Conservation (phyloP, 768 basidiomycete species). For the Suillus paluster region DNA sequence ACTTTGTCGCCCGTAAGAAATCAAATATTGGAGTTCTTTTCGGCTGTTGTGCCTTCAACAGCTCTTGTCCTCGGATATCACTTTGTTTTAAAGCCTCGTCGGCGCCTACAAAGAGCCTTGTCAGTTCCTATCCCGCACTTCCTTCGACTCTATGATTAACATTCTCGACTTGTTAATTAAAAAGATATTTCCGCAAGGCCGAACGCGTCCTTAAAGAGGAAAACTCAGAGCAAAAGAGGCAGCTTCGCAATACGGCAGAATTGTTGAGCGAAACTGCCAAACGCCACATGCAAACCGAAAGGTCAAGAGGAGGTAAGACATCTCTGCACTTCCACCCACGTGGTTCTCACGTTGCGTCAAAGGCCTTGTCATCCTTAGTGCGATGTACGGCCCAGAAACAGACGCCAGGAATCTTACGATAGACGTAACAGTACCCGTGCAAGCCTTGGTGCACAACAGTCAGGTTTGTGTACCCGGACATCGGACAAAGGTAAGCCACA, state of each 20-base stretch:
- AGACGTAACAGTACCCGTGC: conserved; percentile 82
- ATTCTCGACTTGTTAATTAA: not conserved
- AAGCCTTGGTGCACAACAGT: conserved; percentile 78
- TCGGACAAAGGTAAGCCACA: conserved; percentile 66
- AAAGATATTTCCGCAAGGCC: conserved; percentile 69
- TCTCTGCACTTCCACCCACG: conserved; percentile 11
- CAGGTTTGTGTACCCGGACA: conserved; percentile 80
- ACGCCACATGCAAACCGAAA: conserved; percentile 66
- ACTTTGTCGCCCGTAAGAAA: conserved; percentile 55
- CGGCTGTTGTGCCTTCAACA: conserved; percentile 59
- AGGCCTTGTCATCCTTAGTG: conserved; percentile 82
- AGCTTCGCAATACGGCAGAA: conserved; percentile 62
- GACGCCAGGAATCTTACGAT: conserved; percentile 60
- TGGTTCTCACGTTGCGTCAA: conserved; percentile 20
- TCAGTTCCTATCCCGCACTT: conserved; percentile 35
- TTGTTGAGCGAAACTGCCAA: conserved; percentile 72
- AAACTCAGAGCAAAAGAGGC: conserved; percentile 61
- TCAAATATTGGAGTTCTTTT: conserved; percentile 51
- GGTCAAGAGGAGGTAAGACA: conserved; percentile 63
- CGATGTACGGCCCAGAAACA: conserved; percentile 68
- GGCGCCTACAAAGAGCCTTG: conserved; percentile 56
- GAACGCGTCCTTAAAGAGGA: conserved; percentile 66
- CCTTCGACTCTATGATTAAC: conserved; percentile 7
- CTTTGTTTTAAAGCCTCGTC: conserved; percentile 58
- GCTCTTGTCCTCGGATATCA: conserved; percentile 57